phyloP scores from a whole-genome alignment of 805 yeast genomes.

The Candida sanyiensis region DNA sequence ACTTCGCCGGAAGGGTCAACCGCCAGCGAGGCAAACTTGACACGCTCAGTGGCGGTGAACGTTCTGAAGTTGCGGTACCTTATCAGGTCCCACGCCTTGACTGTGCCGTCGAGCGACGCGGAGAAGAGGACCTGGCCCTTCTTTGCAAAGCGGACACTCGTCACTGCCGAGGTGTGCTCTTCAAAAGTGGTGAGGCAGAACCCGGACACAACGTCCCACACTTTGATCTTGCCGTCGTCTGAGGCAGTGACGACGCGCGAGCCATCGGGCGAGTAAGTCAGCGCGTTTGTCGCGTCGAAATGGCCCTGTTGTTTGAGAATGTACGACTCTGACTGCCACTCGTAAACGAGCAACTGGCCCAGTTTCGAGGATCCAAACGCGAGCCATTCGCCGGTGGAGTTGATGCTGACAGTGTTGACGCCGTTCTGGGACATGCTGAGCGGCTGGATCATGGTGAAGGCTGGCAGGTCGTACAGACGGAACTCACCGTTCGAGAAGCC shows the following conservation, averaged over 20 bases:
- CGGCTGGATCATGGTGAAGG: slow-evolving; percentile 74
- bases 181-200: slow-evolving; percentile 88
- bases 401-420: slow-evolving; percentile 75
- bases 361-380: slow-evolving; percentile 87
- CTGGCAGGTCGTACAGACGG: slow-evolving; percentile 82
- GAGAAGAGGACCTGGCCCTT: slow-evolving; percentile 88
- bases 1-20: slow-evolving; percentile 97
- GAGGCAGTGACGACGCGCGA: slow-evolving; percentile 87
- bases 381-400: slow-evolving; percentile 90
- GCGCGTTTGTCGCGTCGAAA: slow-evolving; percentile 79
- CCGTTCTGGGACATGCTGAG: slow-evolving; percentile 89
- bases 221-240: slow-evolving; percentile 94
- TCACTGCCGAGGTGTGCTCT: slow-evolving; percentile 86
- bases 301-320: slow-evolving; percentile 96
- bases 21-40: slow-evolving; percentile 84
- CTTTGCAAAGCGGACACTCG: slow-evolving; percentile 81
- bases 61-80: slow-evolving; percentile 93
- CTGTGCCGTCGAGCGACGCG: slow-evolving; percentile 91
- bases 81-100: slow-evolving; percentile 93
- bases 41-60: slow-evolving; percentile 82
- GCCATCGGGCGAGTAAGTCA: slow-evolving; percentile 93
- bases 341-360: slow-evolving; percentile 95
- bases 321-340: slow-evolving; percentile 97
- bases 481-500: slow-evolving; percentile 91
- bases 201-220: slow-evolving; percentile 93